Conservation (phyloP, 2,329 filamentous ascomycete species). For the Talaromyces sp. region DNA sequence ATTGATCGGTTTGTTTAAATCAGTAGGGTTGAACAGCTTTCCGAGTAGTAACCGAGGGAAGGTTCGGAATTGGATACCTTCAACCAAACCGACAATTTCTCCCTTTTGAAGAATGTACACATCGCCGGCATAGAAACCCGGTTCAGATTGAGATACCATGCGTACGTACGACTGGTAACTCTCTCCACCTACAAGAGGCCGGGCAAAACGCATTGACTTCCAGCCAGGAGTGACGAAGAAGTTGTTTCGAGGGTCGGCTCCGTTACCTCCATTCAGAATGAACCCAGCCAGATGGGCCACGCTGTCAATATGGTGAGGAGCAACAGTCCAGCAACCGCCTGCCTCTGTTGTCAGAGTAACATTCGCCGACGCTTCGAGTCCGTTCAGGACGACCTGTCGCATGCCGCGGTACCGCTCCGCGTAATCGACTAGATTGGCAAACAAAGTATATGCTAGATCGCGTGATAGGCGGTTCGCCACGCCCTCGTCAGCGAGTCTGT, state of each 20-base stretch:
- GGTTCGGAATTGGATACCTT: constrained; percentile 10
- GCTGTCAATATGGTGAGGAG: constrained; percentile 31
- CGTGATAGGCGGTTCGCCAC: constrained; percentile 13
- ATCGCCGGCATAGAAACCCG: constrained; percentile 18
- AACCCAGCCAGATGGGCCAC: constrained; percentile 31
- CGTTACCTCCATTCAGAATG: constrained; percentile 30
- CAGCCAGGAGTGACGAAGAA: constrained; percentile 33
- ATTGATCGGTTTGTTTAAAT: background rate
- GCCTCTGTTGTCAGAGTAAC: background rate
- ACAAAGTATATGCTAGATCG: constrained; percentile 20
- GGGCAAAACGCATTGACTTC: constrained; percentile 19
- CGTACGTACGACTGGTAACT: constrained; percentile 23
- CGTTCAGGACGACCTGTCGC: constrained; percentile 30
- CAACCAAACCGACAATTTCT: constrained; percentile 3
- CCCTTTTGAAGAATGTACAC: constrained; percentile 21
- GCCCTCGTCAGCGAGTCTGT: constrained; percentile 2
- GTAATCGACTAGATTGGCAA: constrained; percentile 27
- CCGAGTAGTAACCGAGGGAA: constrained; percentile 10
- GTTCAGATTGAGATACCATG: constrained; percentile 24
- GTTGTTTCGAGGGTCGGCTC: constrained; percentile 18
- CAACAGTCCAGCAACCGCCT: background rate
- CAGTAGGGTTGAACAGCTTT: background rate
- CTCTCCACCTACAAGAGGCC: constrained; percentile 15
- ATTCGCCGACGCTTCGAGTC: constrained; percentile 18
- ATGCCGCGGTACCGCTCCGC: constrained; percentile 26